These are phyloP conservation scores for Salix viminalis DNA, from an alignment of 345 rosid genomes.

Conservation along the genomic window DNA sequence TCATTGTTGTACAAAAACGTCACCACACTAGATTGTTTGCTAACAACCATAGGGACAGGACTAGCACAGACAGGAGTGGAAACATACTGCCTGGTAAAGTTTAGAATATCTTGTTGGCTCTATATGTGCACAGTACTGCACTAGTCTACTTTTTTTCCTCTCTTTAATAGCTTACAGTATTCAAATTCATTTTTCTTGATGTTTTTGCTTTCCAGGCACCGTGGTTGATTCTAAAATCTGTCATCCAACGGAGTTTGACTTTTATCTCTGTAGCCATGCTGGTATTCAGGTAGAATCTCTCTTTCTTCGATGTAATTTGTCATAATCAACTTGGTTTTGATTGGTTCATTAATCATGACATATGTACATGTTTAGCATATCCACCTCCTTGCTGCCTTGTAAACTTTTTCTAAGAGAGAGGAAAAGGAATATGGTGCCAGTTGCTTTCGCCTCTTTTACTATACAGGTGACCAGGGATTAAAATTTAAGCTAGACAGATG, in stretches of 20 bases:
- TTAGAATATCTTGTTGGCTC: not conserved
- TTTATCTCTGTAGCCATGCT: conserved; percentile 98
- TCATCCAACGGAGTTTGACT: conserved; percentile 95
- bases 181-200: not conserved
- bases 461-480: not conserved
- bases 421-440: not conserved
- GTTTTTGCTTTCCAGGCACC: conserved; percentile 51
- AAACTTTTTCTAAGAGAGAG: not conserved
- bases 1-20: conserved; percentile 93
- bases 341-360: not conserved
- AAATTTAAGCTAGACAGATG: not conserved
- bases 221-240: conserved; percentile 93
- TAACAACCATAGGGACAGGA: conserved; percentile 86
- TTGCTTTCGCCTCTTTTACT: not conserved
- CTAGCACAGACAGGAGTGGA: conserved; percentile 86
- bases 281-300: conserved; percentile 75
- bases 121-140: not conserved
- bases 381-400: not conserved
- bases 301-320: not conserved
- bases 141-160: not conserved
- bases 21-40: conserved; percentile 96
- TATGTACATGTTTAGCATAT: not conserved
- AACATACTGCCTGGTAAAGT: conserved; percentile 81
- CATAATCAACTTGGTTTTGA: not conserved
- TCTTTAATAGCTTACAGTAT: not conserved